phyloP scores from a whole-genome alignment of 2,329 filamentous ascomycete species.

The Fusarium sp. region DNA sequence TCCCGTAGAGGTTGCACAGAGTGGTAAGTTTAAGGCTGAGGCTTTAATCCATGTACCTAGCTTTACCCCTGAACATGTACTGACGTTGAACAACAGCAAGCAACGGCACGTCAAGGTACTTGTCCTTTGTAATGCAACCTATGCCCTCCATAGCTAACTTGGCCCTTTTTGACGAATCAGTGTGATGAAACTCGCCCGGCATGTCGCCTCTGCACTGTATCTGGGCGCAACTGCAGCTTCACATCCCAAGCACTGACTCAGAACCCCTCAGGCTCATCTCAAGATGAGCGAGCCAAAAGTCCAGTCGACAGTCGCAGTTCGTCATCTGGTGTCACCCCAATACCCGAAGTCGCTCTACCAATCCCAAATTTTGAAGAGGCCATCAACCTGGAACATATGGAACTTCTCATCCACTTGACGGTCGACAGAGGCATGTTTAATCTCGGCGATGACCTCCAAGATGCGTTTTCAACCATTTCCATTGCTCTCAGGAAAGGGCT shows the following conservation, averaged over 20 bases:
- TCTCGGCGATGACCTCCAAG: not conserved
- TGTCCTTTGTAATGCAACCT: fast-evolving
- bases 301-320: fast-evolving
- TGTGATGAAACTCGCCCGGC: constrained; percentile 33
- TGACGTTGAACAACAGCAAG: constrained; percentile 8
- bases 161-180: not conserved
- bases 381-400: constrained; percentile 24
- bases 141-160: not conserved
- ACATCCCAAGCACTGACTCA: not conserved
- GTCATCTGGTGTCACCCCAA: not conserved
- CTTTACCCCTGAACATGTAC: not conserved
- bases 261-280: fast-evolving
- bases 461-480: not conserved
- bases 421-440: constrained; percentile 2
- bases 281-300: not conserved
- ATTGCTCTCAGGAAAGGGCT: not conserved
- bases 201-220: constrained; percentile 24
- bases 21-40: constrained; percentile 11
- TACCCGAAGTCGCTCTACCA: not conserved
- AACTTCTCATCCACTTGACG: constrained; percentile 6
- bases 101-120: constrained; percentile 33
- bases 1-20: constrained; percentile 29
- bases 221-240: constrained; percentile 26
- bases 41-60: not conserved
- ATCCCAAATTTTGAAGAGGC: not conserved